phyloP scores from a whole-genome alignment of 1,139 yeast genomes.

The Suzukiozyma palmioleophila region DNA sequence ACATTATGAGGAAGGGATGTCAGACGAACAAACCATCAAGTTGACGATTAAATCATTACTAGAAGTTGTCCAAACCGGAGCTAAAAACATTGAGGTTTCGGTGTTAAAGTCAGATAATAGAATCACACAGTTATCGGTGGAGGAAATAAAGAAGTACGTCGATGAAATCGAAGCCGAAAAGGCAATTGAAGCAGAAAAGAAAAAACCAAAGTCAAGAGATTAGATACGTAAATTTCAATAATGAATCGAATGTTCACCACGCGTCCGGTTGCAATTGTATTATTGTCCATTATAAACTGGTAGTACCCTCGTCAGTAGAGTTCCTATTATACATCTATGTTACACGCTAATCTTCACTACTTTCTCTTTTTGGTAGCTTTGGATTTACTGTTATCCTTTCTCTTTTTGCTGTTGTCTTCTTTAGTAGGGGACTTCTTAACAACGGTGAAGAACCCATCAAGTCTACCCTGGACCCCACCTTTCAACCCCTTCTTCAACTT shows the following conservation, averaged over 20 bases:
- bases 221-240: constrained; percentile 3
- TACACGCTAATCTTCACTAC: constrained; percentile 6
- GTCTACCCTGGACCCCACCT: constrained; percentile 83
- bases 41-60: constrained; percentile 82
- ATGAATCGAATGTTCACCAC: neutral
- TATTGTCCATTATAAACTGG: no score
- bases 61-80: constrained; percentile 98
- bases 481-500: constrained; percentile 80
- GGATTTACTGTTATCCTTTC: constrained; percentile 18
- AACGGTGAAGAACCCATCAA: constrained; percentile 85
- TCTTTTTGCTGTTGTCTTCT: constrained; percentile 18
- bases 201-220: constrained; percentile 50
- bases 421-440: constrained; percentile 46
- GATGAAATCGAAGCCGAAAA: constrained; percentile 87
- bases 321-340: constrained; percentile 4
- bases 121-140: constrained; percentile 56
- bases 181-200: constrained; percentile 84
- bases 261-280: neutral
- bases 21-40: constrained; percentile 71
- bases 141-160: constrained; percentile 72
- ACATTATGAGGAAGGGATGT: constrained; percentile 67
- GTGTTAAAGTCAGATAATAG: constrained; percentile 68
- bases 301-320: neutral
- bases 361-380: constrained; percentile 16
- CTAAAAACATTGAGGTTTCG: constrained; percentile 90